These are phyloP conservation scores for Wilhelminamyces savonicus DNA, from an alignment of 805 yeast genomes.

Conservation along the genomic window DNA sequence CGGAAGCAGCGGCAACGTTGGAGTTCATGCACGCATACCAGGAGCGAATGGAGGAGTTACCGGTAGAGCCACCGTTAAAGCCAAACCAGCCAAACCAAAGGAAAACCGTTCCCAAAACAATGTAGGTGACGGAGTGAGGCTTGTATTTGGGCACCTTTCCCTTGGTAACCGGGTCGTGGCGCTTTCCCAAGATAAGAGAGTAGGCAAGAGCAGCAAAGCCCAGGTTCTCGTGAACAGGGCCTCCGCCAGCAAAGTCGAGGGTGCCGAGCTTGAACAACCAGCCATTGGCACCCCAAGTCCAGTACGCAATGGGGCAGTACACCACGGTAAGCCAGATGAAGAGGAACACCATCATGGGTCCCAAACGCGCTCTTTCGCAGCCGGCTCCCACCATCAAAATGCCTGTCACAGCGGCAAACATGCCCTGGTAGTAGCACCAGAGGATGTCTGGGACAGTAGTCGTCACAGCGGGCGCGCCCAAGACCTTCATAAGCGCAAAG, in stretches of 20 bases:
- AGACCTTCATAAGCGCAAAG: slow-evolving; percentile 73
- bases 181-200: slow-evolving; percentile 86
- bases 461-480: slow-evolving; percentile 72
- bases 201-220: slow-evolving; percentile 95
- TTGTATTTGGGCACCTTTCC: slow-evolving; percentile 78
- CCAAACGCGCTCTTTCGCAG: slow-evolving; percentile 92
- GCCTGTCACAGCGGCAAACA: slow-evolving; percentile 93
- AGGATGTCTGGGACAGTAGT: slow-evolving; percentile 81
- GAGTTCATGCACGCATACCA: slow-evolving; percentile 93
- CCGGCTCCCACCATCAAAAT: slow-evolving; percentile 97
- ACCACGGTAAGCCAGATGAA: slow-evolving; percentile 94
- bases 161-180: slow-evolving; percentile 72
- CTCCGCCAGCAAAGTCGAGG: slow-evolving; percentile 97
- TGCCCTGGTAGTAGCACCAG: slow-evolving; percentile 89
- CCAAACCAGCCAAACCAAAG: slow-evolving; percentile 99
- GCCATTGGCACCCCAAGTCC: slow-evolving; percentile 96
- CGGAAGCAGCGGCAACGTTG: slow-evolving; percentile 87
- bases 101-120: slow-evolving; percentile 88
- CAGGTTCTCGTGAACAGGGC: slow-evolving; percentile 93
- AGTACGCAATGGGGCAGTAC: slow-evolving; percentile 91
- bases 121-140: slow-evolving; percentile 89
- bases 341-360: slow-evolving; percentile 93
- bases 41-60: slow-evolving; percentile 87
- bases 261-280: slow-evolving; percentile 84
- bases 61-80: slow-evolving; percentile 97